Evolutionary conservation across 2,329 filamentous ascomycete genomes (phyloP).

Genomic region (Chalaropsis ovoidea): DNA sequence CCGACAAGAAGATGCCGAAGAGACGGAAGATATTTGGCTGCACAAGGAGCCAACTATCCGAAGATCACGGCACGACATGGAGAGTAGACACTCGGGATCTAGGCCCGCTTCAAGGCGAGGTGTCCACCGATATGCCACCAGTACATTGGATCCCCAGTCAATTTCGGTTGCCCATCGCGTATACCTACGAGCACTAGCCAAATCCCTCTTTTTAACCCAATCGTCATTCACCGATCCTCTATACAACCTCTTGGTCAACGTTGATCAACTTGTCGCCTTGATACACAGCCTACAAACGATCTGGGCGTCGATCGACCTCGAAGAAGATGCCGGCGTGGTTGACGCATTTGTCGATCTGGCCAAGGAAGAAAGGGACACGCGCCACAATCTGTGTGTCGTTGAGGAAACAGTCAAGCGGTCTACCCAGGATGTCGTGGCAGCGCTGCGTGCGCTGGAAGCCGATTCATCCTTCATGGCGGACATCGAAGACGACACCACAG

Average conservation of each 20-base stretch:
- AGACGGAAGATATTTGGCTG: constrained; percentile 31
- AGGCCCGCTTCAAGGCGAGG: constrained; percentile 41
- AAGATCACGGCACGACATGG: constrained; percentile 26
- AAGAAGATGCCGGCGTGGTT: constrained; percentile 70
- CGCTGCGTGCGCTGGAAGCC: constrained; percentile 39
- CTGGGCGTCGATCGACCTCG: constrained; percentile 69
- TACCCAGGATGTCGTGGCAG: constrained; percentile 56
- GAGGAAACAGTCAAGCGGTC: constrained; percentile 55
- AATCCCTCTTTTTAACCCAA: constrained; percentile 57
- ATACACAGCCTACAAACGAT: constrained; percentile 65
- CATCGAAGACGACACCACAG: constrained; percentile 33
- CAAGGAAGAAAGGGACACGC: constrained; percentile 61
- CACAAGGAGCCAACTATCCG: constrained; percentile 26
- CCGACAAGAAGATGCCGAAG: constrained; percentile 14
- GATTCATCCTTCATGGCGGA: constrained; percentile 39
- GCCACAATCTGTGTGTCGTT: constrained; percentile 52
- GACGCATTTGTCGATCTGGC: constrained; percentile 62
- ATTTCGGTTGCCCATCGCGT: constrained; percentile 67
- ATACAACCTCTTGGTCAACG: constrained; percentile 56
- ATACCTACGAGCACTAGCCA: constrained; percentile 60
- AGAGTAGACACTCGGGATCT: constrained; percentile 22
- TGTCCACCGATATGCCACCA: constrained; percentile 45
- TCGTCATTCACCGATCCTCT: constrained; percentile 53
- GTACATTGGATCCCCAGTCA: constrained; percentile 66
- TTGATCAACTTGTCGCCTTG: constrained; percentile 73